Conservation (phyloP, 2,329 filamentous ascomycete genomes). For the Trichothecium roseum region DNA sequence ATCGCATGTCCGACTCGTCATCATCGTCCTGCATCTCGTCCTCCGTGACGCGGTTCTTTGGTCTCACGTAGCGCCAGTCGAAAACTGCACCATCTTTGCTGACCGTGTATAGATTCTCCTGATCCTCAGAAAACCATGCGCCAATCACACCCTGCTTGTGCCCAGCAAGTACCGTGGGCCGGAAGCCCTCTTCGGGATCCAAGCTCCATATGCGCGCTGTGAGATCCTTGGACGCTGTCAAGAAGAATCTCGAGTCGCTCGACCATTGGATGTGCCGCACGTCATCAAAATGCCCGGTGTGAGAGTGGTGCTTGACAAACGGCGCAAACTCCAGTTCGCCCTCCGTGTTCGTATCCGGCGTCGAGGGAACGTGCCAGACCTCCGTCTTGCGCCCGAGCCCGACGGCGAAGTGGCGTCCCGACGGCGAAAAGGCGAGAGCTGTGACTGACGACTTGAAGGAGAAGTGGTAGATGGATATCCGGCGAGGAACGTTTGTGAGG, state of each 20-base stretch:
- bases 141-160: slow-evolving; percentile 83
- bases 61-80: slow-evolving; percentile 75
- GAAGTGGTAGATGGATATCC: slow-evolving; percentile 86
- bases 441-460: slow-evolving; percentile 81
- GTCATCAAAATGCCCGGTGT: slow-evolving; percentile 80
- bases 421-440: slow-evolving; percentile 81
- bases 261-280: slow-evolving; percentile 91
- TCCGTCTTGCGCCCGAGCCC: slow-evolving; percentile 80
- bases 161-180: slow-evolving; percentile 79
- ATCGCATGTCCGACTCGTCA: slow-evolving; percentile 59
- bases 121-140: slow-evolving; percentile 94
- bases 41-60: slow-evolving; percentile 41
- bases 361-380: slow-evolving; percentile 92
- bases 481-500: slow-evolving; percentile 77
- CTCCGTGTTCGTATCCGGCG: slow-evolving; percentile 65
- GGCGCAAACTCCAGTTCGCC: slow-evolving; percentile 91
- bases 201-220: slow-evolving; percentile 94
- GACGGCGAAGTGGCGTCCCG: slow-evolving; percentile 82
- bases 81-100: slow-evolving; percentile 97
- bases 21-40: slow-evolving; percentile 49
- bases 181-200: slow-evolving; percentile 75
- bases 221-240: slow-evolving; percentile 84
- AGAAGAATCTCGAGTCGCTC: slow-evolving; percentile 87
- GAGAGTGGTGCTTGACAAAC: slow-evolving; percentile 79
- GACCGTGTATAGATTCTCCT: slow-evolving; percentile 92